Evolutionary conservation across 2,329 filamentous ascomycete species (phyloP).

Genomic region (Ceratocystis diversiconidia): DNA sequence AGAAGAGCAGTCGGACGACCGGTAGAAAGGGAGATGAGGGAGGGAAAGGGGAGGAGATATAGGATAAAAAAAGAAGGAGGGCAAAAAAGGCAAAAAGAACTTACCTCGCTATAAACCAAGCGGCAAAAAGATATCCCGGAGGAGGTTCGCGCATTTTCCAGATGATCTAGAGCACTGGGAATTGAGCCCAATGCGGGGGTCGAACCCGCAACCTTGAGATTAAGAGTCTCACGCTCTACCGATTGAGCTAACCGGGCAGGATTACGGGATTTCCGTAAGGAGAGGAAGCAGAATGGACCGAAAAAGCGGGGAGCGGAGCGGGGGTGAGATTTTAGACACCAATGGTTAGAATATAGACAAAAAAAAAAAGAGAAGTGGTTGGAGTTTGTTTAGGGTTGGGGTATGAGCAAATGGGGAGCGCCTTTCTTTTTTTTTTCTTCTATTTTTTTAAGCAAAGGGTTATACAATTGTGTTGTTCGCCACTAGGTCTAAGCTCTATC

Average conservation of each 20-base stretch:
- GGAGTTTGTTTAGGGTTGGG: too few relatives aligned
- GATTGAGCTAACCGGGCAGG: slow-evolving; percentile 49
- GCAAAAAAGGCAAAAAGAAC: background rate
- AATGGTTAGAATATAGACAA: too few relatives aligned
- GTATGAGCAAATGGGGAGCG: too few relatives aligned
- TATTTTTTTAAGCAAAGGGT: too few relatives aligned
- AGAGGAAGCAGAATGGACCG: too few relatives aligned
- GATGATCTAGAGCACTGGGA: slow-evolving; percentile 18
- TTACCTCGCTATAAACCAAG: too few relatives aligned
- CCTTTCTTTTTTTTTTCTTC: too few relatives aligned
- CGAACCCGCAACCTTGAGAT: slow-evolving; percentile 32
- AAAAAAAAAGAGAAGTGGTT: too few relatives aligned
- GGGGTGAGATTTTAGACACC: too few relatives aligned
- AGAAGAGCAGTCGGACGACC: background rate
- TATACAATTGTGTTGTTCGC: too few relatives aligned
- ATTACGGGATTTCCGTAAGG: background rate
- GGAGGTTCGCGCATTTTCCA: background rate
- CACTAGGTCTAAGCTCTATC: too few relatives aligned
- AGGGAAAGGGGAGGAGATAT: background rate
- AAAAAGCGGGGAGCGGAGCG: background rate
- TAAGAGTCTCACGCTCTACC: slow-evolving; percentile 63
- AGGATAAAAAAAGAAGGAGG: background rate
- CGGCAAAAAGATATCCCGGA: background rate
- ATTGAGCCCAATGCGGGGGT: slow-evolving; percentile 25
- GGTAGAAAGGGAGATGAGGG: background rate